Percentiles rank a stretch among this genome's conserved stretches.
Conservation (phyloP, 1,284 basidiomycete species). For the Fistulina hepatica region DNA sequence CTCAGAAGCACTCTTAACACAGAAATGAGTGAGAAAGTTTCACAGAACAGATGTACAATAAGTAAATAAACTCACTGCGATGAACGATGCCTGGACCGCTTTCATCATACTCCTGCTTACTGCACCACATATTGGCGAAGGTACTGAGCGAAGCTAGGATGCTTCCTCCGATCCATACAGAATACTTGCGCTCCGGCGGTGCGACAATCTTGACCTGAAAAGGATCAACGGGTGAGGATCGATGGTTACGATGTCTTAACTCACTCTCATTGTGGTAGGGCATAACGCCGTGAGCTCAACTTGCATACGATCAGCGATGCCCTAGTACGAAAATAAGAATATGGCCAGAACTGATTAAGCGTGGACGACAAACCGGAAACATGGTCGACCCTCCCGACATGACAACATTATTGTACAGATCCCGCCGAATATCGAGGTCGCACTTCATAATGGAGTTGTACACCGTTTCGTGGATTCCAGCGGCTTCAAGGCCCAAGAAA, state of each 20-base stretch:
- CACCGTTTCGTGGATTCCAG: constrained; percentile 57
- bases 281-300: constrained; percentile 72
- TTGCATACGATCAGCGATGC: constrained; percentile 80
- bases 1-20: no score
- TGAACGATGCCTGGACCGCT: constrained; percentile 43
- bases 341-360: no score
- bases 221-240: no score
- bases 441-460: constrained; percentile 62
- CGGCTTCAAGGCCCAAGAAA: constrained; percentile 65
- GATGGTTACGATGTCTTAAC: constrained; percentile 27
- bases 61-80: no score
- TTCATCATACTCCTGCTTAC: constrained; percentile 43
- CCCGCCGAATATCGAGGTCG: constrained; percentile 54
- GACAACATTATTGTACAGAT: constrained; percentile 76
- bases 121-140: constrained; percentile 70
- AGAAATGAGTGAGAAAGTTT: no score
- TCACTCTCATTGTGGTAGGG: constrained; percentile 56
- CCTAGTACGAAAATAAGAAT: no score
- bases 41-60: no score
- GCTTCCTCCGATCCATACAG: constrained; percentile 71
- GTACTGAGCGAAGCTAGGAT: constrained; percentile 74
- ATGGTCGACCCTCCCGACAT: constrained; percentile 81
- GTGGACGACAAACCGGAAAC: no score
- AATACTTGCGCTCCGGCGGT: constrained; percentile 42
- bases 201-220: constrained; percentile 73